Evolutionary conservation across 208 protist genomes (phyloP).

Genomic region (Acanthamoeba royreba): DNA sequence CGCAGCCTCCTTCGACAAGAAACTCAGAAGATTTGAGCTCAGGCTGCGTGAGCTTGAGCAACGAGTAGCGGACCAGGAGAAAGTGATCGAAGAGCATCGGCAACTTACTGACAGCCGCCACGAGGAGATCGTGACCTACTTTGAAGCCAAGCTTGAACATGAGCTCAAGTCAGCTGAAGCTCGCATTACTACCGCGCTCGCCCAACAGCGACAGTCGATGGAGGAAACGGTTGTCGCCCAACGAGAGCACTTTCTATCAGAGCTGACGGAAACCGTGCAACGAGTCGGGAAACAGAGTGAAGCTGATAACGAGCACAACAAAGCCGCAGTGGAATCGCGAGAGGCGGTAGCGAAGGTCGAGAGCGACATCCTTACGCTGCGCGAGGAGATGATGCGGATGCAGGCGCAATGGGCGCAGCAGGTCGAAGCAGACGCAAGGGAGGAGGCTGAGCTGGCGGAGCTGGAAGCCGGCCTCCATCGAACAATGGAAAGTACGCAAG

Average conservation of each 20-base stretch:
- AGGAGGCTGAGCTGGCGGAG: not conserved
- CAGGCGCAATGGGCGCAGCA: not conserved
- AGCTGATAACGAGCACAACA: not conserved
- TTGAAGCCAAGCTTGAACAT: conserved; percentile 1
- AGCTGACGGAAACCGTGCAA: no score
- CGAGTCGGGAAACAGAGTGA: not conserved
- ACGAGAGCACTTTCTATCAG: no score
- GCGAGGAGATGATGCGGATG: not conserved
- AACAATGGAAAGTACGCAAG: not conserved
- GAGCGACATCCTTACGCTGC: not conserved
- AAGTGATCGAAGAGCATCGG: not conserved
- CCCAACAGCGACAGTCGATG: not conserved
- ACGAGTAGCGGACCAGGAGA: not conserved
- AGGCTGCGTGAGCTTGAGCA: not conserved
- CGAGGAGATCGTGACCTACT: not conserved
- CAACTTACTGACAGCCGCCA: not conserved
- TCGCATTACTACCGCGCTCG: not conserved
- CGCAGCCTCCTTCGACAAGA: not conserved
- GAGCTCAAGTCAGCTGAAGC: not conserved
- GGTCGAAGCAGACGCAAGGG: no score
- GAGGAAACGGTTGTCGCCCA: no score
- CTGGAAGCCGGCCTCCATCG: not conserved
- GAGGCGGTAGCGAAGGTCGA: not conserved
- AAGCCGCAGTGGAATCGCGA: not conserved
- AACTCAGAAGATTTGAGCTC: not conserved